Evolutionary conservation across 305 asterid genomes (phyloP), one percentile per base, ranked within the genome.

Genomic region (Solanum hybrid): DNA sequence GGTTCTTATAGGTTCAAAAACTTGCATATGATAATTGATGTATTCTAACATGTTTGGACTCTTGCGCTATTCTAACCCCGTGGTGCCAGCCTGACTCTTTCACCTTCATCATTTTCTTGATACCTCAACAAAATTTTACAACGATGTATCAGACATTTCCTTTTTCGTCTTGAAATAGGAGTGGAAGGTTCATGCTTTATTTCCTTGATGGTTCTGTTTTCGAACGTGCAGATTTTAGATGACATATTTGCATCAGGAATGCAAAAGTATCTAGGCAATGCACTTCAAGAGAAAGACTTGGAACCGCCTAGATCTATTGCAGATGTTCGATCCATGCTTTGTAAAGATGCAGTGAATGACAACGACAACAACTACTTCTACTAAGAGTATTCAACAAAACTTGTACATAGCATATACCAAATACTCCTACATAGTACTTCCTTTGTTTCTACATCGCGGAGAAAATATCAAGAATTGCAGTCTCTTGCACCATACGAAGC

Each of bases 241-340:
- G 98, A 96, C 89, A 95, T 94, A 4, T 97, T 97, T 92, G 98
- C 98, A 70, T 95, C 99, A 2, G 94, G 95, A 90, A 97, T 96
- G 99, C 99, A 96, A 90, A 92, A 92, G 36, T 76, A 95, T 92
- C 95, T 97, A 0, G 99, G 99, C 33, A 96, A 96, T 88, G 93
- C 93, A 15, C 91, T 97, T 12, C 98, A 94, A 34, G 96, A 95
- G 91, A 97, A 95, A 80, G 99, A 95, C 89, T 79, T 95, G 86
- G 99, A 95, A 77, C 95, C 96, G n/a, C 99, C 99, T 7, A 94
- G 97, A 87, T 92, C 95, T 14, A 91, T 96, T 70, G 81, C 95
- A 89, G 99, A 97, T 91, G 99, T 96, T 45, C 95, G 96, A n/a
- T 95, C 99, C 4, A 96, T 97, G 96, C 96, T 97, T 2, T 95